Evolutionary conservation across 2,329 filamentous ascomycete species (phyloP).

Genomic region (Calonectria fujianensis): DNA sequence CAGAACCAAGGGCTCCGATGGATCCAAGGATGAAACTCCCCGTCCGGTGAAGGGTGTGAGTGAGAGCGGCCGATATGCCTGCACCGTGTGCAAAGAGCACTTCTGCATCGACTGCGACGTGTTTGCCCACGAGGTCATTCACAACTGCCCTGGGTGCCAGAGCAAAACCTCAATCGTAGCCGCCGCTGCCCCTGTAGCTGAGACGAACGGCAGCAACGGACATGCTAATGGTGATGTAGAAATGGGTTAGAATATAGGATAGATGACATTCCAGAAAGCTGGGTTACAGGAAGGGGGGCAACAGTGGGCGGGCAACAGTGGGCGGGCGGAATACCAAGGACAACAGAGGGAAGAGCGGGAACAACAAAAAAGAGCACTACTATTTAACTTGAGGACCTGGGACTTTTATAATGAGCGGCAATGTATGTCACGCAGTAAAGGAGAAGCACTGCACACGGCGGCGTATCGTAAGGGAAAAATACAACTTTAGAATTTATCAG

Average conservation of each 20-base stretch:
- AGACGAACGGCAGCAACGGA: slow-evolving; percentile 58
- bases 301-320: background rate
- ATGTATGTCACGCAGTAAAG: slow-evolving; percentile 34
- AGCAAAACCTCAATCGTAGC: slow-evolving; percentile 61
- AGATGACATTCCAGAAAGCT: background rate
- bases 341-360: background rate
- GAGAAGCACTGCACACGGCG: slow-evolving; percentile 34
- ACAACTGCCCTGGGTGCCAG: slow-evolving; percentile 96
- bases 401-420: slow-evolving; percentile 37
- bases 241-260: slow-evolving; percentile 53
- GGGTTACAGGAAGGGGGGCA: background rate
- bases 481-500: slow-evolving; percentile 26
- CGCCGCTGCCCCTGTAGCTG: slow-evolving; percentile 43
- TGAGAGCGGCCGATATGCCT: slow-evolving; percentile 92
- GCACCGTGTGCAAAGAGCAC: slow-evolving; percentile 88
- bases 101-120: slow-evolving; percentile 99
- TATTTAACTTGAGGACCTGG: slow-evolving; percentile 35
- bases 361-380: slow-evolving; percentile 34
- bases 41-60: slow-evolving; percentile 78
- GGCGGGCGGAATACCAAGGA: slow-evolving; percentile 42
- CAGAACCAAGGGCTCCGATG: slow-evolving; percentile 47
- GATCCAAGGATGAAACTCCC: slow-evolving; percentile 48
- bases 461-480: slow-evolving; percentile 35
- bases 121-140: slow-evolving; percentile 93
- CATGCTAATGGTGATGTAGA: slow-evolving; percentile 66